A percentile compares a stretch with the other conserved stretches of the same genome.
Evolutionary conservation across 2,329 filamentous ascomycete species (phyloP).

Genomic region (Fusarium sp.): DNA sequence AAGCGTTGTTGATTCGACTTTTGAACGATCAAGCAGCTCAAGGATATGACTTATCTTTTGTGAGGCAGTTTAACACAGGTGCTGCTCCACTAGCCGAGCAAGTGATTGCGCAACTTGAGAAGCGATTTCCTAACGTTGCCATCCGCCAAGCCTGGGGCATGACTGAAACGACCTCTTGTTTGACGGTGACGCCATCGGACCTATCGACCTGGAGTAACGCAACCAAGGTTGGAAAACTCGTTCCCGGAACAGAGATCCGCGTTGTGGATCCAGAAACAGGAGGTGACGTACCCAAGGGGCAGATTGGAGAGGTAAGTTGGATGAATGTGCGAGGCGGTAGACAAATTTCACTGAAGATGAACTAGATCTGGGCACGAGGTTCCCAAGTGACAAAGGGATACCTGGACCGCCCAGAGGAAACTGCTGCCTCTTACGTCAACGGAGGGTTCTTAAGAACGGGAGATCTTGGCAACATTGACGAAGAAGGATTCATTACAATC

Average conservation of each 20-base stretch:
- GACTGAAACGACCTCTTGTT: slow-evolving; percentile 11
- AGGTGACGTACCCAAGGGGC: neutral
- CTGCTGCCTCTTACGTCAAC: neutral
- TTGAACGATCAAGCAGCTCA: neutral
- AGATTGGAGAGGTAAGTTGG: slow-evolving; percentile 2
- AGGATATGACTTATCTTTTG: slow-evolving; percentile 4
- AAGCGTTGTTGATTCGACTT: neutral
- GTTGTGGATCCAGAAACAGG: slow-evolving; percentile 1
- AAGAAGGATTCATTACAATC: neutral
- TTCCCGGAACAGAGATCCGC: slow-evolving; percentile 6
- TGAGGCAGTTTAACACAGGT: slow-evolving; percentile 9
- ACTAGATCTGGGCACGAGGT: neutral
- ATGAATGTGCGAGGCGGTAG: too few relatives aligned
- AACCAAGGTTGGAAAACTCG: slow-evolving; percentile 6
- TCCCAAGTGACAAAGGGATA: neutral
- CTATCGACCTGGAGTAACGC: neutral
- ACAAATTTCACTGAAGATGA: too few relatives aligned
- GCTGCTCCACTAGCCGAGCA: neutral
- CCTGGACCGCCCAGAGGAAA: neutral
- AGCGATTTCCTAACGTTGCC: neutral
- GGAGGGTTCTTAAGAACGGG: neutral
- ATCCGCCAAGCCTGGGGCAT: slow-evolving; percentile 10
- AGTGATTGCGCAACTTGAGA: neutral
- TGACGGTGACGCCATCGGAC: neutral
- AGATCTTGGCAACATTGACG: neutral